These are phyloP conservation scores for Lentinula detonsa DNA, from an alignment of 768 basidiomycete genomes.

Conservation along the genomic window DNA sequence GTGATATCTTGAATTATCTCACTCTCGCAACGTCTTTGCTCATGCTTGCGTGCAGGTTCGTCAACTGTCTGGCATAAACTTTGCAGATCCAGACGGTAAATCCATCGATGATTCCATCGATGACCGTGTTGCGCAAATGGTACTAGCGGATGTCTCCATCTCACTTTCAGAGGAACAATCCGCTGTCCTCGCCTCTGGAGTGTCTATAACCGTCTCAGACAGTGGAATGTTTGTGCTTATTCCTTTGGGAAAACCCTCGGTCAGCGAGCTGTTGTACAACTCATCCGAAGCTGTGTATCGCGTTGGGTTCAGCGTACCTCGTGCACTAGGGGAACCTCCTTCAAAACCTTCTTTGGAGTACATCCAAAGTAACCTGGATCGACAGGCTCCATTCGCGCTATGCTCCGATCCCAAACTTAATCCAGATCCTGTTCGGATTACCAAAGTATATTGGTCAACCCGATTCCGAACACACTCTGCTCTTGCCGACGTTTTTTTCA, in stretches of 20 bases:
- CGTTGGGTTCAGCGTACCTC: slow-evolving; percentile 7
- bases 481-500: slow-evolving; percentile 26
- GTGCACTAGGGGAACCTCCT: slow-evolving; percentile 23
- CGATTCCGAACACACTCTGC: slow-evolving; percentile 32
- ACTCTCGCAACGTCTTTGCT: neutral
- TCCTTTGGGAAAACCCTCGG: neutral
- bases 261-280: neutral
- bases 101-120: slow-evolving; percentile 13
- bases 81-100: slow-evolving; percentile 26
- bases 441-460: slow-evolving; percentile 28
- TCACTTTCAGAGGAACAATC: neutral
- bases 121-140: slow-evolving; percentile 24
- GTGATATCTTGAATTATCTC: slow-evolving; percentile 23
- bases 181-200: neutral
- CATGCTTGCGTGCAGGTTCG: slow-evolving; percentile 25
- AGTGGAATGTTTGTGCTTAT: neutral
- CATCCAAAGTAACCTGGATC: slow-evolving; percentile 28
- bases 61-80: slow-evolving; percentile 24
- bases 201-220: neutral
- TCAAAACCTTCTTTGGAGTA: slow-evolving; percentile 26
- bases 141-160: slow-evolving; percentile 34
- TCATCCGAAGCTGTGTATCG: slow-evolving; percentile 2
- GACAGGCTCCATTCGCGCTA: slow-evolving; percentile 22
- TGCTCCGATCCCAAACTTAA: slow-evolving; percentile 20
- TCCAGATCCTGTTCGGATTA: slow-evolving; percentile 18